Evolutionary conservation across 352 stramenopile genomes (phyloP), one percentile per base, ranked within the genome.

Genomic region (Halophytophthora batemanensis): DNA sequence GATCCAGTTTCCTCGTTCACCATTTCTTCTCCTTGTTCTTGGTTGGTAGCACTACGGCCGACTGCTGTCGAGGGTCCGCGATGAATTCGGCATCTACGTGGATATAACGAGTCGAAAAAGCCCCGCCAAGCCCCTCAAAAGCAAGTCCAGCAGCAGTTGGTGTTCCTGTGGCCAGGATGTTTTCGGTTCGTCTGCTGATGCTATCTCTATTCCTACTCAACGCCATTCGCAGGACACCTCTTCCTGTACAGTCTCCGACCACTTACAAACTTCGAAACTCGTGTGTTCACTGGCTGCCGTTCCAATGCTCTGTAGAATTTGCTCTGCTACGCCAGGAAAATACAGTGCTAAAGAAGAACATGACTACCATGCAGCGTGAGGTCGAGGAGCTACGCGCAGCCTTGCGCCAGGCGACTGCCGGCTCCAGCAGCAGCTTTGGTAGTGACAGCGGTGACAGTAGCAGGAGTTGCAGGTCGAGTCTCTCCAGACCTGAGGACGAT

Each of bases 81-180:
- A 86, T 51, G 75, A 88, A 50, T 77, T 86, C 53, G 70, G 63
- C 45, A 65, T 49, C 2, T 86, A 82, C 42, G 44, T 88, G n/a
- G 50, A 77, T 8, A 49, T 51, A 14, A 53, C 61, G 15, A 57
- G 21, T 39, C 61, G 36, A 50, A 66, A 54, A 43, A 71, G 41
- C 36, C 60, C 52, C 21, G 46, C 37, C 29, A 44, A 56, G 19
- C 48, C 53, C 19, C 47, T 28, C 25, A 56, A 43, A 5, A 46
- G 17, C 11, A 60, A 61, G 34, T 25, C 49, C 3, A 17, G 18
- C 1, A 53, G 54, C 28, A 19, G 34, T 2, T 61, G 59, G 45
- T 66, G 60, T 44, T 38, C 53, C 11, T 66, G 64, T 45, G 56
- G 50, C 1, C 48, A 66, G n/a, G 54, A 66, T 11, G 39, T 59